A percentile compares a stretch with the other conserved stretches of the same genome.
Conservation (phyloP, 345 rosid genomes). For the Nasturtium officinale region DNA sequence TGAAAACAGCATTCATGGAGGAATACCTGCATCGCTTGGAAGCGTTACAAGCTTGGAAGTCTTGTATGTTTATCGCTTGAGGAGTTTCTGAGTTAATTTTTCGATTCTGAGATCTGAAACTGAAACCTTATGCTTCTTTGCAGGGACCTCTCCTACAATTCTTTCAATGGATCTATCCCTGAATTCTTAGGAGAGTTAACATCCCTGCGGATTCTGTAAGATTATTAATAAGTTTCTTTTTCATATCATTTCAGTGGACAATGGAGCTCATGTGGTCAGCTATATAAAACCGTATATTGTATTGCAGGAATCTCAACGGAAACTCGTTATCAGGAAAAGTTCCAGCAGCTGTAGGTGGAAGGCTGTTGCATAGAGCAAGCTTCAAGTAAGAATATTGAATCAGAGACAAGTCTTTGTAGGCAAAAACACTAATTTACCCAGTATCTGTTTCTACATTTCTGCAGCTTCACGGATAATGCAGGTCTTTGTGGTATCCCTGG, state of each 20-base stretch:
- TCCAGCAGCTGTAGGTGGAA: conserved; percentile 89
- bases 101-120: neutral
- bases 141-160: conserved; percentile 96
- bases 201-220: conserved; percentile 79
- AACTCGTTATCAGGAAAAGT: conserved; percentile 86
- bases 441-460: conserved; percentile 32
- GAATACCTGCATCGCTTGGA: conserved; percentile 78
- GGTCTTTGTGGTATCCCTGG: conserved; percentile 99
- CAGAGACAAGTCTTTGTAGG: conserved; percentile 4
- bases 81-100: neutral
- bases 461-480: conserved; percentile 92
- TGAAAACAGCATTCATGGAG: conserved; percentile 72
- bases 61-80: conserved; percentile 48
- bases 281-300: conserved; percentile 17
- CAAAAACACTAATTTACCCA: neutral
- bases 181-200: conserved; percentile 83
- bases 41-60: conserved; percentile 61
- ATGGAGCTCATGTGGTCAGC: conserved; percentile 3
- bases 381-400: conserved; percentile 68
- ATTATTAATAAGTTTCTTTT: neutral
- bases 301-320: conserved; percentile 84
- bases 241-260: neutral
- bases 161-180: conserved; percentile 85
- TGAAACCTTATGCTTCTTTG: conserved; percentile 26
- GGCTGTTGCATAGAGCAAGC: conserved; percentile 90